Conservation (phyloP, 31 red algal species). For the Porphyra umbilicalis region DNA sequence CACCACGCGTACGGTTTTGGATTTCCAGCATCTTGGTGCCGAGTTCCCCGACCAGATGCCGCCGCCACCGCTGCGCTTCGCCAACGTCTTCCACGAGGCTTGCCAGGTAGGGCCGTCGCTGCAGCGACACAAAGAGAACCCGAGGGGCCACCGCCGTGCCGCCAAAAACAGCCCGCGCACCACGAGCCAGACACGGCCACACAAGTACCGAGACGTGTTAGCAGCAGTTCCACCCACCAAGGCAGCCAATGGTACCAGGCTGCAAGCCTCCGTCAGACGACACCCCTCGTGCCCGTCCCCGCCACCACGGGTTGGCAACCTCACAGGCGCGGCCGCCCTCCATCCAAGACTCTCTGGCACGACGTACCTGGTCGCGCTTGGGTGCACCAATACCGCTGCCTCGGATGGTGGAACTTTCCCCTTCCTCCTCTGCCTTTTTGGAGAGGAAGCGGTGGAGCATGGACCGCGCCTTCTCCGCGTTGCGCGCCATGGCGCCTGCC, state of each 20-base stretch:
- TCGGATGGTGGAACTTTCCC: not conserved
- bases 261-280: too few species aligned
- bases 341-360: not conserved
- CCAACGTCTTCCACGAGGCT: not conserved
- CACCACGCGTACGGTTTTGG: not conserved
- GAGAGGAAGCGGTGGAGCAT: conserved; percentile 1
- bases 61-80: not conserved
- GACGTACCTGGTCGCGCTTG: not conserved
- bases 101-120: not conserved
- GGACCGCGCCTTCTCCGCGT: not conserved
- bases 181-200: too few species aligned
- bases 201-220: too few species aligned
- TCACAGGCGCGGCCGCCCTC: not conserved
- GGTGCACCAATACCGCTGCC: not conserved
- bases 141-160: too few species aligned
- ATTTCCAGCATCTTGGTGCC: not conserved
- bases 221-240: too few species aligned
- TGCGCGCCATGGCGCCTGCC: not conserved
- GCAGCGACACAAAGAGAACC: not conserved
- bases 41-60: not conserved
- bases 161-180: too few species aligned
- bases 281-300: too few species aligned
- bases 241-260: too few species aligned
- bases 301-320: too few species aligned
- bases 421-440: not conserved